Evolutionary conservation across 148 eudicot genomes (phyloP).

Genomic region (Arbutus unedo): DNA sequence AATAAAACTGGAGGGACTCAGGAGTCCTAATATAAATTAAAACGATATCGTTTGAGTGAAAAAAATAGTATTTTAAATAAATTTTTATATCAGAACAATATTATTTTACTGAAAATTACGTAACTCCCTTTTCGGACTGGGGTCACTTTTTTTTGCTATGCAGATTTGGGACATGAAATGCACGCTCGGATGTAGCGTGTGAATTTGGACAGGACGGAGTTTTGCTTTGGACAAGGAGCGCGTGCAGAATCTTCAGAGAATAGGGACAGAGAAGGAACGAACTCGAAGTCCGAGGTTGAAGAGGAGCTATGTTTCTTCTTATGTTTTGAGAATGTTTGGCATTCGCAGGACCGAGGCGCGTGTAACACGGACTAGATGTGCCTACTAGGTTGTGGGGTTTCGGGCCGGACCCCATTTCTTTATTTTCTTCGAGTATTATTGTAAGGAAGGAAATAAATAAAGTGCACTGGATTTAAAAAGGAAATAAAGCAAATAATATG

Average conservation of each 20-base stretch:
- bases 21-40: no score
- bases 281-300: slow-evolving; percentile 35
- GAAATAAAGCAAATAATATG: no score
- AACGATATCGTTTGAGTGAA: no score
- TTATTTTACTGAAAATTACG: no score
- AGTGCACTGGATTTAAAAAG: no score
- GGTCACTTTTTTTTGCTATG: no score
- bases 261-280: not conserved
- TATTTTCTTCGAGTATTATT: not conserved
- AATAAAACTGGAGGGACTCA: no score
- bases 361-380: slow-evolving; percentile 15
- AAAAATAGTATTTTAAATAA: no score
- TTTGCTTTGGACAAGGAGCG: slow-evolving; percentile 18
- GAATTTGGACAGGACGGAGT: not conserved
- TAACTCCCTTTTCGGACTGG: no score
- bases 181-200: slow-evolving; percentile 4
- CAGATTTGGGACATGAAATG: not conserved
- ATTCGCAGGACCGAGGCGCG: slow-evolving; percentile 33
- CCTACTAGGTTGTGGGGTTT: not conserved
- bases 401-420: not conserved
- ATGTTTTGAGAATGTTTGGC: slow-evolving; percentile 21
- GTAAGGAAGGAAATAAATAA: not conserved
- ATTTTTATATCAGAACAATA: no score
- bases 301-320: not conserved
- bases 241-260: slow-evolving; percentile 35